Percentiles rank a stretch among this genome's conserved stretches.
These are phyloP conservation scores for Thuja plicata DNA, from an alignment of 83 land plant genomes.

Conservation along the genomic window DNA sequence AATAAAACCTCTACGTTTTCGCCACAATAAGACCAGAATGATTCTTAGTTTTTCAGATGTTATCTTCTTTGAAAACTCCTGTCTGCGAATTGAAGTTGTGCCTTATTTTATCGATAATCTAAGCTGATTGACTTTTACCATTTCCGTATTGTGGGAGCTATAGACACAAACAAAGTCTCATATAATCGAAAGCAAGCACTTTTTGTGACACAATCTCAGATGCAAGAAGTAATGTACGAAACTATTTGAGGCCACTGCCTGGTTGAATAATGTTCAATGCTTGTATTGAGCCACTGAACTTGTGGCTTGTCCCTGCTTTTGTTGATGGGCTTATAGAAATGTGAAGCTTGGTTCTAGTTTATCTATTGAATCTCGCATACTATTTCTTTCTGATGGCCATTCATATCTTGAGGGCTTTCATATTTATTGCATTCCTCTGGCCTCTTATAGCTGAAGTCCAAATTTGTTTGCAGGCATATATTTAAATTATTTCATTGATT, in stretches of 20 bases:
- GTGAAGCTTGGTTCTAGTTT: neutral
- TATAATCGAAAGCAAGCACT: neutral
- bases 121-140: neutral
- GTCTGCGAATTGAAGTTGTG: neutral
- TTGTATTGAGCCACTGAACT: neutral
- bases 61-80: neutral
- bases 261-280: neutral
- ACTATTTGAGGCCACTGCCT: neutral
- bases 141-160: neutral
- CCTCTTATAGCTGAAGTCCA: neutral
- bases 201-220: neutral
- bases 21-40: neutral
- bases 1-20: neutral
- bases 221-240: neutral
- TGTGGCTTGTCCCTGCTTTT: neutral
- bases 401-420: neutral
- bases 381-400: neutral
- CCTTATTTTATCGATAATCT: neutral
- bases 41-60: neutral
- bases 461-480: neutral
- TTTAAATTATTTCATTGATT: neutral
- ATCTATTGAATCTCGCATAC: neutral
- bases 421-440: neutral
- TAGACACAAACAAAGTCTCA: neutral
- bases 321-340: neutral